Evolutionary conservation across 2,329 filamentous ascomycete genomes (phyloP).

Genomic region (Neofusicoccum kwambonambiense): DNA sequence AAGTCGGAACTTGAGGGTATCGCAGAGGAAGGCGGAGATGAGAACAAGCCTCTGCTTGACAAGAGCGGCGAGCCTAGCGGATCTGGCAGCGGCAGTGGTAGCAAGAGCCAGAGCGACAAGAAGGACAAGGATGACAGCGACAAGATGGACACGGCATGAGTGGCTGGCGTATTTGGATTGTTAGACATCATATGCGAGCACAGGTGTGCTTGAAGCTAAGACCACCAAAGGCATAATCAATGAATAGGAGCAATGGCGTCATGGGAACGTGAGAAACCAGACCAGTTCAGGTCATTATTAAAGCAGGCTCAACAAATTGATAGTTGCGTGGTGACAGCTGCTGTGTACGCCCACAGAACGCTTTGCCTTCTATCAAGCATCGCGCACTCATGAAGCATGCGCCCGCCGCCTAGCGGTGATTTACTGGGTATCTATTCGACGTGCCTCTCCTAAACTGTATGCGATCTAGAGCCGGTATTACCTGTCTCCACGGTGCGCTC

Average conservation of each 20-base stretch:
- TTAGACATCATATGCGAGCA: not conserved
- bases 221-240: not conserved
- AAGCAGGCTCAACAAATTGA: not conserved
- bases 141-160: conserved; percentile 88
- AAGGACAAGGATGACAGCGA: conserved; percentile 61
- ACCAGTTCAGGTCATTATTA: not conserved
- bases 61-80: conserved; percentile 65
- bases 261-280: not conserved
- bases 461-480: not conserved
- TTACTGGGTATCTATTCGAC: not conserved
- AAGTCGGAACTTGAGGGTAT: conserved; percentile 79
- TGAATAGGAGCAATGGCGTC: not conserved
- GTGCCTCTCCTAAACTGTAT: not conserved
- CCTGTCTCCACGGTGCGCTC: too few relatives aligned
- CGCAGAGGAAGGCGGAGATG: conserved; percentile 60
- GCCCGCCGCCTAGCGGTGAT: not conserved
- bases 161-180: not conserved
- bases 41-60: conserved; percentile 61
- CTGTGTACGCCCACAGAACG: too few relatives aligned
- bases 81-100: conserved; percentile 50
- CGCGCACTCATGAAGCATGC: not conserved
- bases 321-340: too few relatives aligned
- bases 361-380: too few relatives aligned
- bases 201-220: not conserved
- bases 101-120: conserved; percentile 44